Evolutionary conservation across 495 filamentous ascomycete species (phyloP), one percentile per base, ranked within the genome.

Genomic region (Daldinia caldariorum): DNA sequence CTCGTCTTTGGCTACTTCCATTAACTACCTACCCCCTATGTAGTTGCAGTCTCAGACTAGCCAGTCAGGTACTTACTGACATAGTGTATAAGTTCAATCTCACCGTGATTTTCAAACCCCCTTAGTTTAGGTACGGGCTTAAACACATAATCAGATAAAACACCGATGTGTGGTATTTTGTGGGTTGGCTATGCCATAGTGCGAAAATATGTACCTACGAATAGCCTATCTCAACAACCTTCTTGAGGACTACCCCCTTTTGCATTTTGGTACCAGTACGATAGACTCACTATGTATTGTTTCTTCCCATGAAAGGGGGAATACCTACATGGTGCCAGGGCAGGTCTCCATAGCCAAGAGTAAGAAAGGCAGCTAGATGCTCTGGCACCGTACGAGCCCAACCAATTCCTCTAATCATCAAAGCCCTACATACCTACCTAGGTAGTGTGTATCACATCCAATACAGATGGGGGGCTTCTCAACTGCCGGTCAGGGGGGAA

Each of bases 181-280:
- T 47, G 43, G 43, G 18, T 47, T 47, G 20, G 22, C 43, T 47
- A 47, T 22, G 12, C 43, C 18, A 22, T 22, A 47, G 43, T 47
- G 18, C 9, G 18, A 18, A 1, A 47, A 47, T 22, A 22, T 2
- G 18, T 22, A 47, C 20, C 43, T 8, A 22, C 20, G 43, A 47
- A 47, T 47, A 47, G 43, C 43, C 43, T 47, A 47, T 47, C 20
- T 18, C 43, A 47, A 20, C 16, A 47, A 47, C 43, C 43, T 12
- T 8, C 22, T 12, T 47, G 43, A 47, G 18, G 43, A 12, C 22
- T 26, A 3, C 4, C 43, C 43, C 43, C 16, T 47, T 47, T 47
- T 47, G 18, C 43, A 12, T 47, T 47, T 3, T 47, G 18, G 18
- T 3, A 10, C 43, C 43, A 22, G 43, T 47, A 26, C 26, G 3